Percentiles rank a stretch among this genome's conserved stretches.
phyloP scores from a whole-genome alignment of 306 rosid species.

The Vigna reflexopilosa region DNA sequence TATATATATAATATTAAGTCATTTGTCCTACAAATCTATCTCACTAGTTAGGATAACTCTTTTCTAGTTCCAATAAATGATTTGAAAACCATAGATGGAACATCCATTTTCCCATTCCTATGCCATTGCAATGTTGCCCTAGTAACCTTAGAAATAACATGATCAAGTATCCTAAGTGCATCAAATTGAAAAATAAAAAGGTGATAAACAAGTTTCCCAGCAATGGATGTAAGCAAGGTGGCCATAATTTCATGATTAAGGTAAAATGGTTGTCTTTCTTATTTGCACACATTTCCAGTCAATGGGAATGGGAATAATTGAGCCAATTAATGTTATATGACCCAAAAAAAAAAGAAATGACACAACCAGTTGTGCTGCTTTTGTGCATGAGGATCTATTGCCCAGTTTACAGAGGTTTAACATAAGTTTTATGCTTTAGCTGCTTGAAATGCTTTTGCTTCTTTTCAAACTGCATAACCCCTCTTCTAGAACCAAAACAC shows the following conservation, averaged over 20 bases:
- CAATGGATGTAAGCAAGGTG: not conserved
- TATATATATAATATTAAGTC: not conserved
- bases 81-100: slow-evolving; percentile 14
- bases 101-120: slow-evolving; percentile 1
- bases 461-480: not conserved
- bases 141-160: not conserved
- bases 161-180: slow-evolving; percentile 14
- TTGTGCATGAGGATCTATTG: not conserved
- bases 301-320: not conserved
- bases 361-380: not conserved
- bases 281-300: not conserved
- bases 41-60: not conserved
- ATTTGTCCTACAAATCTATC: not conserved
- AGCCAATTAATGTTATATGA: not conserved
- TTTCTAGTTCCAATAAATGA: not conserved
- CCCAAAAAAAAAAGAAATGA: not conserved
- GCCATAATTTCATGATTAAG: not conserved
- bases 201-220: not conserved
- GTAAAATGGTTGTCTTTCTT: not conserved
- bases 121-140: not conserved
- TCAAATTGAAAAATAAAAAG: not conserved
- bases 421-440: not conserved
- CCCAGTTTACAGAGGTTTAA: not conserved
- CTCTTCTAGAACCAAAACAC: slow-evolving; percentile 2
- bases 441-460: not conserved